These are phyloP conservation scores for Pseudogymnoascus verrucosus DNA, from an alignment of 2,329 filamentous ascomycete species.

Conservation along the genomic window DNA sequence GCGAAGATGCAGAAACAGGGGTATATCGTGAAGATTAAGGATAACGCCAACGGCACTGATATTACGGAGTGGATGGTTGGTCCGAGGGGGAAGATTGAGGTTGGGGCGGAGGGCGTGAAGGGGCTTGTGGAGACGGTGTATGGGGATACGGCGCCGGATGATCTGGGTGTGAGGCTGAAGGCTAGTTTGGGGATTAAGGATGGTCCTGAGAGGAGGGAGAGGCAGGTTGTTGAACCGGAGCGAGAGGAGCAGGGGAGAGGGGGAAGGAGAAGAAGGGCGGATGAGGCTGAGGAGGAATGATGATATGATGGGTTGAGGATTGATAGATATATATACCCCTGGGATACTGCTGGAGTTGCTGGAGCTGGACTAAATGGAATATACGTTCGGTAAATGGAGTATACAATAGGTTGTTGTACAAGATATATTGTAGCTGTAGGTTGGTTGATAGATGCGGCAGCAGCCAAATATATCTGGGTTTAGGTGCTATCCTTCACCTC, in stretches of 20 bases:
- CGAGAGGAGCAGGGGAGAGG: conserved; percentile 21
- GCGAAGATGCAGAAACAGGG: conserved; percentile 71
- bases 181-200: conserved; percentile 50
- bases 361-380: not conserved
- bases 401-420: not conserved
- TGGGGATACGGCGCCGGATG: conserved; percentile 40
- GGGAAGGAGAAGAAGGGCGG: conserved; percentile 16
- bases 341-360: not conserved
- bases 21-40: conserved; percentile 70
- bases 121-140: conserved; percentile 59
- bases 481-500: not conserved
- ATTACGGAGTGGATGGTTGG: conserved; percentile 76
- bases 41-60: conserved; percentile 65
- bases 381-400: not conserved
- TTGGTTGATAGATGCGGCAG: not conserved
- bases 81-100: conserved; percentile 75
- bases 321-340: conserved; percentile 3
- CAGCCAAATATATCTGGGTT: not conserved
- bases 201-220: conserved; percentile 12
- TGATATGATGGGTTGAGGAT: not conserved
- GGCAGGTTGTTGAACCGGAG: conserved; percentile 17
- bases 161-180: conserved; percentile 51
- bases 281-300: conserved; percentile 13
- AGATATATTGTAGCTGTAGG: not conserved
- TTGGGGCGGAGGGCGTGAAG: conserved; percentile 68